Percentiles rank a stretch among this genome's conserved stretches.
These are phyloP conservation scores for Pseudogymnoascus destructans DNA, from an alignment of 2,329 filamentous ascomycete genomes.

Conservation along the genomic window DNA sequence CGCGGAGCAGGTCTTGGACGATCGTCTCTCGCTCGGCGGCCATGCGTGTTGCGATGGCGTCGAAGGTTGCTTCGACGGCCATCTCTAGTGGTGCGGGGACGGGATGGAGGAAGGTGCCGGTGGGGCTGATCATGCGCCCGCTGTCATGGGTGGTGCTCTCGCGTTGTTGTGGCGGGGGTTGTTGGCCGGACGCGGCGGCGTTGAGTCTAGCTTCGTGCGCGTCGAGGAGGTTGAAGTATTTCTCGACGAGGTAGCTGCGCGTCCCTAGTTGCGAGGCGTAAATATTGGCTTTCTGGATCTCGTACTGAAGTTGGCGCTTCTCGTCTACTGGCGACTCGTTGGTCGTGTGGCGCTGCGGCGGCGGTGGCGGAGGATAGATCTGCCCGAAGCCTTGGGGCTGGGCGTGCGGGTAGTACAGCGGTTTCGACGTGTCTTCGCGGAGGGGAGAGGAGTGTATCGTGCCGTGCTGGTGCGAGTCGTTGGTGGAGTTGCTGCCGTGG, in stretches of 20 bases:
- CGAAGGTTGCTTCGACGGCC: constrained; percentile 32
- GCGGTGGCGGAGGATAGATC: background rate
- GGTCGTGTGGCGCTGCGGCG: background rate
- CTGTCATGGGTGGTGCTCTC: background rate
- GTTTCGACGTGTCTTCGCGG: constrained; percentile 26
- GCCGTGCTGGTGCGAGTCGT: background rate
- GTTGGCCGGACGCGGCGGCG: constrained; percentile 7
- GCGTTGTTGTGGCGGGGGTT: constrained; percentile 14
- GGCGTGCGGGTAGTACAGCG: constrained; percentile 3
- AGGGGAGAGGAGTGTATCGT: background rate
- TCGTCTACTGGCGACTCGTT: constrained; percentile 12
- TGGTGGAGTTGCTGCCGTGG: background rate
- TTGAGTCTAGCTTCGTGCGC: constrained; percentile 32
- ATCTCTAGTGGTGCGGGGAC: constrained; percentile 22
- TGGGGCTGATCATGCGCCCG: constrained; percentile 19
- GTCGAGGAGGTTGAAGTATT: constrained; percentile 67
- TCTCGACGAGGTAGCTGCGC: constrained; percentile 72
- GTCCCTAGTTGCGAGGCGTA: constrained; percentile 71
- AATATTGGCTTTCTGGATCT: constrained; percentile 87
- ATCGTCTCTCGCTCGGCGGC: constrained; percentile 66
- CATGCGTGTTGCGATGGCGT: constrained; percentile 39
- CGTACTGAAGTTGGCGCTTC: constrained; percentile 55
- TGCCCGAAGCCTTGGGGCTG: background rate
- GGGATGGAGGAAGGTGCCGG: constrained; percentile 18
- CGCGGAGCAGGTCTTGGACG: constrained; percentile 61